Evolutionary conservation across 768 basidiomycete genomes (phyloP).

Genomic region (Leccinum fibrillosum): DNA sequence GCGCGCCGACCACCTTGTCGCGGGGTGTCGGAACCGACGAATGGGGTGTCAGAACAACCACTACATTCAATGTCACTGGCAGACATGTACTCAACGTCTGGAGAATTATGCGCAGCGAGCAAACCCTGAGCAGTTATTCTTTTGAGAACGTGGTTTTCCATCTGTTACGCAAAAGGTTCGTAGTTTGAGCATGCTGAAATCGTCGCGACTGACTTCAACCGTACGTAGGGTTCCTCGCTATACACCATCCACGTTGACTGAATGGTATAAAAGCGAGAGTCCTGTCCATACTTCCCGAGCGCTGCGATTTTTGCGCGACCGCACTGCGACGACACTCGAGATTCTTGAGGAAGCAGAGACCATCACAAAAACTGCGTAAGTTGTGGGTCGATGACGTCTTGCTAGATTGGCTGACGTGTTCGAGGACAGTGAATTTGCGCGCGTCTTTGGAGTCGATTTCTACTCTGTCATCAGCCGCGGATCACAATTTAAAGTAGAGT

Average conservation of each 20-base stretch:
- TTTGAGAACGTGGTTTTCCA: conserved; percentile 91
- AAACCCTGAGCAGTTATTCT: conserved; percentile 71
- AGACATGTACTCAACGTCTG: conserved; percentile 92
- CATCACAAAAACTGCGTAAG: conserved; percentile 85
- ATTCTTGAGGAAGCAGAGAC: conserved; percentile 79
- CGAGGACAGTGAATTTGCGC: conserved; percentile 83
- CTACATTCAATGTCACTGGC: conserved; percentile 81
- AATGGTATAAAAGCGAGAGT: conserved; percentile 62
- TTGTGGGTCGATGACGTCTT: neutral
- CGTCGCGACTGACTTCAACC: neutral
- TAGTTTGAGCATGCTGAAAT: neutral
- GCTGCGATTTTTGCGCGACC: conserved; percentile 59
- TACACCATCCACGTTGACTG: conserved; percentile 53
- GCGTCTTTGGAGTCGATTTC: conserved; percentile 97
- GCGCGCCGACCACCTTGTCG: conserved; percentile 54
- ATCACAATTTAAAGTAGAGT: conserved; percentile 98
- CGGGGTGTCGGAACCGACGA: conserved; percentile 42
- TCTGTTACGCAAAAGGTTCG: conserved; percentile 69
- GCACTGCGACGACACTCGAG: conserved; percentile 69
- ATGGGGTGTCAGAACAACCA: conserved; percentile 72
- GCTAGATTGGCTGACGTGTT: neutral
- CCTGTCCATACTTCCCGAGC: conserved; percentile 55
- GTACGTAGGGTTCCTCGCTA: conserved; percentile 72
- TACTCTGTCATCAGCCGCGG: conserved; percentile 92
- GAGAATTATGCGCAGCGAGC: conserved; percentile 88